These are phyloP conservation scores for Rhynchospora tenuis DNA, from an alignment of 176 grass and related monocot species.

Conservation along the genomic window DNA sequence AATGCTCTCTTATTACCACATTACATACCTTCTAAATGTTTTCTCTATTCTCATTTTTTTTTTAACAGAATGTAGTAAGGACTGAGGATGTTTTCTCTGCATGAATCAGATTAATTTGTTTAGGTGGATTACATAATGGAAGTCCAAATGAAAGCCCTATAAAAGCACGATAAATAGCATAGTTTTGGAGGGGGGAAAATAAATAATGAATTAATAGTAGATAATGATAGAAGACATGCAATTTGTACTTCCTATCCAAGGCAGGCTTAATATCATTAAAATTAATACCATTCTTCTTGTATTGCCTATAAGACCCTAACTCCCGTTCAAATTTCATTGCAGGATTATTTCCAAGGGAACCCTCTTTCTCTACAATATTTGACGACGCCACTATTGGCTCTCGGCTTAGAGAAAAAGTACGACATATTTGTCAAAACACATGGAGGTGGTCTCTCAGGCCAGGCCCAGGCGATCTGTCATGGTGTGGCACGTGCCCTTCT, in stretches of 20 bases:
- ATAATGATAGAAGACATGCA: too few relatives aligned
- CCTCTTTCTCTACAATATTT: slow-evolving; percentile 76
- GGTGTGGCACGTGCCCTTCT: slow-evolving; percentile 80
- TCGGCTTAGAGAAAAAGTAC: slow-evolving; percentile 78
- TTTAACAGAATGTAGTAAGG: background rate
- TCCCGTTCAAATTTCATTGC: slow-evolving; percentile 11
- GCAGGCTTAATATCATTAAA: background rate
- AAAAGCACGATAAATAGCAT: background rate
- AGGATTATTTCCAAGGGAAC: slow-evolving; percentile 92
- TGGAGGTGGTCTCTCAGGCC: slow-evolving; percentile 81
- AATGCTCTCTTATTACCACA: too few relatives aligned
- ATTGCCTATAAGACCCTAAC: background rate
- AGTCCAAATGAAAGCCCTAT: background rate
- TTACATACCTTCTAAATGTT: background rate
- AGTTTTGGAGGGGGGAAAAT: background rate
- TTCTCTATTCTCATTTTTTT: background rate
- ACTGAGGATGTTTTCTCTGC: background rate
- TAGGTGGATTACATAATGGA: background rate
- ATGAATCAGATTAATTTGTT: background rate
- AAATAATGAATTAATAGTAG: background rate
- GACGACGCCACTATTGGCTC: slow-evolving; percentile 55
- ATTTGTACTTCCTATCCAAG: background rate
- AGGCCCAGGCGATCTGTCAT: slow-evolving; percentile 82
- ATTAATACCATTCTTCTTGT: background rate
- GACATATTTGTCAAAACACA: slow-evolving; percentile 92